These are phyloP conservation scores for Croton laevigatus DNA, from an alignment of 441 rosid genomes.

Conservation along the genomic window DNA sequence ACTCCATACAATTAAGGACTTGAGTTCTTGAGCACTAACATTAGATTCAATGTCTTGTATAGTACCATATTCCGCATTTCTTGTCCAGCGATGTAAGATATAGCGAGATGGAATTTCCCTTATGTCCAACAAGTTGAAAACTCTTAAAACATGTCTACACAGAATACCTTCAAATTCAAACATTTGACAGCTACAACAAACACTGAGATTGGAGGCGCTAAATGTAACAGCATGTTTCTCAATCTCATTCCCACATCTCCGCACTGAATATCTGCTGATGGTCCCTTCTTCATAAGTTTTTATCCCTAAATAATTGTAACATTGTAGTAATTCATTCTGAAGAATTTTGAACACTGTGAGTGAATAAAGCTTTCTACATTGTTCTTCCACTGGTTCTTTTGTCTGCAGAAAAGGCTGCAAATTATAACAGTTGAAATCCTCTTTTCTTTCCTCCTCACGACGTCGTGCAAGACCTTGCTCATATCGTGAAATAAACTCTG, in stretches of 20 bases:
- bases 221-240: conserved; percentile 71
- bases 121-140: conserved; percentile 60
- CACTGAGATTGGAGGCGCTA: conserved; percentile 50
- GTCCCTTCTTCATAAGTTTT: conserved; percentile 74
- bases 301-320: conserved; percentile 52
- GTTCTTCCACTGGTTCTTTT: conserved; percentile 78
- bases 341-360: conserved; percentile 60
- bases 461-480: conserved; percentile 66
- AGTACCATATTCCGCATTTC: conserved; percentile 60
- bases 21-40: conserved; percentile 50
- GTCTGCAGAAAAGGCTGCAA: conserved; percentile 63
- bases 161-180: conserved; percentile 83
- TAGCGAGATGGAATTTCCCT: conserved; percentile 69
- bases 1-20: conserved; percentile 72
- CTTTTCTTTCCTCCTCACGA: conserved; percentile 78
- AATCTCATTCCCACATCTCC: conserved; percentile 60
- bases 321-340: conserved; percentile 68
- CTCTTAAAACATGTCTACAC: conserved; percentile 69
- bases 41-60: conserved; percentile 53
- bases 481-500: conserved; percentile 58
- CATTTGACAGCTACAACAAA: conserved; percentile 81
- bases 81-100: conserved; percentile 79
- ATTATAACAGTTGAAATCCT: conserved; percentile 66
- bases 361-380: conserved; percentile 69
- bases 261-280: conserved; percentile 57